Evolutionary conservation across 1,284 basidiomycete genomes (phyloP).

Genomic region (Termitomyces sp.): DNA sequence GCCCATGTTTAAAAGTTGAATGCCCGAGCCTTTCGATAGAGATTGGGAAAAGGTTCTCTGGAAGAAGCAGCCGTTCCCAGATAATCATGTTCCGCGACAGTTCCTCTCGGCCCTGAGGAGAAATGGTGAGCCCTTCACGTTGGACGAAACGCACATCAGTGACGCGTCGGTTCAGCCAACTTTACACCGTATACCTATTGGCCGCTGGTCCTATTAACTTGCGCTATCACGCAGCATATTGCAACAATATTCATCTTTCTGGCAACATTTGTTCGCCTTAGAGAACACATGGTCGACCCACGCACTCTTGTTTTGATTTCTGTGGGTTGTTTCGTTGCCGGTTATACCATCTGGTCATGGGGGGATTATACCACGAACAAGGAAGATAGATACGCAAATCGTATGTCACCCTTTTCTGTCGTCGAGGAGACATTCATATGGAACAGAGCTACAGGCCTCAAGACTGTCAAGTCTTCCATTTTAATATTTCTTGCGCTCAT

Average conservation of each 20-base stretch:
- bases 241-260: slow-evolving; percentile 80
- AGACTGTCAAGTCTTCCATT: slow-evolving; percentile 68
- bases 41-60: slow-evolving; percentile 84
- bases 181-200: slow-evolving; percentile 72
- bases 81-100: slow-evolving; percentile 83
- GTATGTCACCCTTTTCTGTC: slow-evolving; percentile 25
- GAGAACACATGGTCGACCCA: slow-evolving; percentile 61
- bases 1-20: slow-evolving; percentile 16
- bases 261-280: slow-evolving; percentile 71
- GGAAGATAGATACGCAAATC: slow-evolving; percentile 24
- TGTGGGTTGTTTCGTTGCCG: slow-evolving; percentile 51
- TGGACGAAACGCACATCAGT: neutral
- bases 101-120: slow-evolving; percentile 76
- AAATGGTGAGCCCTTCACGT: slow-evolving; percentile 57
- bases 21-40: slow-evolving; percentile 10
- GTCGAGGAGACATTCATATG: neutral
- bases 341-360: slow-evolving; percentile 62
- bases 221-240: slow-evolving; percentile 82
- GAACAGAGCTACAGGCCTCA: slow-evolving; percentile 46
- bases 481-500: slow-evolving; percentile 86
- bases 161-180: slow-evolving; percentile 49
- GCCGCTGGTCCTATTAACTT: slow-evolving; percentile 67
- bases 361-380: slow-evolving; percentile 34
- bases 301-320: slow-evolving; percentile 67
- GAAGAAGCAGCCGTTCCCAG: slow-evolving; percentile 72